Evolutionary conservation across 2,329 filamentous ascomycete genomes (phyloP), one percentile per base, ranked within the genome.

Genomic region (Microdochium paspali): DNA sequence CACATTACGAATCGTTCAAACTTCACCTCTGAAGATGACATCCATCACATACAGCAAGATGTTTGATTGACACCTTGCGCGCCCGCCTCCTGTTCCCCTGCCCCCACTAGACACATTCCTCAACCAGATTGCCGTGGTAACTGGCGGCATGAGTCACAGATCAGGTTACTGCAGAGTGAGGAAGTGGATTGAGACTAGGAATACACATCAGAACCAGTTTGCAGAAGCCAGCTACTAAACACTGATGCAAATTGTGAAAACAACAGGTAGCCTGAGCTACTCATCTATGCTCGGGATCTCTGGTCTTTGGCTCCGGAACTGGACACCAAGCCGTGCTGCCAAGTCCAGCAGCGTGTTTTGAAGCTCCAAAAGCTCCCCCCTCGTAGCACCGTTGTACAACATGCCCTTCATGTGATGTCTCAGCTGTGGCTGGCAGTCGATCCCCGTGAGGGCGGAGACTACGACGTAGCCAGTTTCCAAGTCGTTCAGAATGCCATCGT

Each of bases 111-210:
- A 52, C 43, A 48, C 46, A 44, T 61, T 59, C 48, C 49, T 48
- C 45, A 54, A 47, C n/a, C 56, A 66, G 51, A 55, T 54, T 4
- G 55, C 66, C 44, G 55, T 72, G 30, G 59, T 73, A 31, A 72
- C 68, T 1, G 70, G 70, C 18, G 65, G 59, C 9, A 70, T n/a
- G n/a, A n/a, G n/a, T n/a, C n/a, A n/a, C n/a, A n/a, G n/a, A n/a
- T n/a, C n/a, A n/a, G n/a, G n/a, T n/a, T n/a, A n/a, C n/a, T n/a
- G n/a, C n/a, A n/a, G n/a, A n/a, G n/a, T n/a, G n/a, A n/a, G n/a
- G n/a, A n/a, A n/a, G n/a, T n/a, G n/a, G n/a, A n/a, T n/a, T n/a
- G n/a, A n/a, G n/a, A n/a, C n/a, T n/a, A n/a, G n/a, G n/a, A n/a
- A n/a, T n/a, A n/a, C n/a, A n/a, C n/a, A n/a, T n/a, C n/a, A n/a